Base-by-base conservation (phyloP, 352 stramenopile genomes). In the Aphanomyces astaci region DNA sequence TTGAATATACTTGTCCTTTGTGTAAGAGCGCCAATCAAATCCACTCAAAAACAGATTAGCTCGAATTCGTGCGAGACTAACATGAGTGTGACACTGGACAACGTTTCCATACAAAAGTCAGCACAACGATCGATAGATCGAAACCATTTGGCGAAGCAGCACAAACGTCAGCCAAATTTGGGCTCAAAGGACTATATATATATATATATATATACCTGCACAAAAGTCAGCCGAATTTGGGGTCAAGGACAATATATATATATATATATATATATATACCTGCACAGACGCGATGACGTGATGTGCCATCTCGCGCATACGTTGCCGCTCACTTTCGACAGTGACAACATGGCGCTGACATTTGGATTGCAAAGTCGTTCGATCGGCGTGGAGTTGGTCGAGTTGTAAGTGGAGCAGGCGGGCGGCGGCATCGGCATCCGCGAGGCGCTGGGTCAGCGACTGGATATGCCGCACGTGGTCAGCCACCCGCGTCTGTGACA, bases 341-440 rank as follows among this genome's bases (percentile, higher is more conserved):
- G 73, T 76, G 31, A 76, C 72, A 24, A 89, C 80, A 3, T 79
- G 75, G 7, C 76, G 67, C 0, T 88, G 71, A 0, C 76, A 70
- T 68, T 88, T 91, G 2, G 11, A 36, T 13, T 84, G 74, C 0
- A 79, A 75, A 9, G 66, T 54, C 1, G 71, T 39, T 48, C 72
- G 59, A 15, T 76, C 63, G 4, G 70, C 54, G 52, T 78, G 68
- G 4, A 71, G 48, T 45, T 87, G 63, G 10, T 73, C 70, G 0
- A 56, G 59, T 31, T 72, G 71, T 15, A 84, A 28, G n/a, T 60
- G 27, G 9, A 55, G 28, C 17, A 71, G 30, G 48, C 74, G 28
- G 75, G 68, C 45, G 86, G 89, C 80, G n/a, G 84, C 81, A 43
- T 80, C 64, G n/a, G 74, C 72, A 70, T 92, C 84, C 10, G 55